Percentiles rank a stretch among this genome's conserved stretches.
These are phyloP conservation scores for Thamnidium elegans DNA, from an alignment of 192 early-diverging fungal genomes.

Conservation along the genomic window DNA sequence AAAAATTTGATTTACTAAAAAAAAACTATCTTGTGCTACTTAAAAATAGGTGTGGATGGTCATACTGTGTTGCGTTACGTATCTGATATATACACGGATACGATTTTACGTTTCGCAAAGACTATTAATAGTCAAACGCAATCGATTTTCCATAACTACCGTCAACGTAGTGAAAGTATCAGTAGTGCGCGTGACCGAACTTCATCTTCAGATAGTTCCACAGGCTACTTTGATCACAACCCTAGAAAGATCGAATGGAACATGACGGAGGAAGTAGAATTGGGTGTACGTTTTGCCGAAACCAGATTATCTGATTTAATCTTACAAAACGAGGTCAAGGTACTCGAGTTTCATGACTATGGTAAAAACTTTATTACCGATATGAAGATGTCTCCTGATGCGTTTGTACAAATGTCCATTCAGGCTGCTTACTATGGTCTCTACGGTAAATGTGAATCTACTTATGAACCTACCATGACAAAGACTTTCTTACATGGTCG, in stretches of 20 bases:
- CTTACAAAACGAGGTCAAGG: constrained; percentile 58
- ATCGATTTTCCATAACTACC: constrained; percentile 39
- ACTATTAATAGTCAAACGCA: constrained; percentile 45
- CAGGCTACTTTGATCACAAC: constrained; percentile 25
- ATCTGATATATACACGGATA: constrained; percentile 51
- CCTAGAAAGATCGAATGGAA: constrained; percentile 49
- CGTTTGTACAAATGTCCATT: constrained; percentile 62
- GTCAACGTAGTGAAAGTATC: constrained; percentile 9
- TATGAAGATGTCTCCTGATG: constrained; percentile 40
- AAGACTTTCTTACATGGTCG: constrained; percentile 74
- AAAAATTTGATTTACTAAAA: neutral
- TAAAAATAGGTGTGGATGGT: constrained; percentile 44
- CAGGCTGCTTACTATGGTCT: constrained; percentile 80
- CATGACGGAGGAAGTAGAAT: constrained; percentile 36
- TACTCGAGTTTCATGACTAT: constrained; percentile 60
- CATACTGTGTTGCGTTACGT: constrained; percentile 51
- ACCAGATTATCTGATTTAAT: constrained; percentile 47
- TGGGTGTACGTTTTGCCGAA: constrained; percentile 48
- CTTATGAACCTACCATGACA: constrained; percentile 80
- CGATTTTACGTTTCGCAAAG: constrained; percentile 46
- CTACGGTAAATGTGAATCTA: constrained; percentile 61
- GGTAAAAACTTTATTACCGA: constrained; percentile 39
- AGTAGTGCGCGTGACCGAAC: neutral
- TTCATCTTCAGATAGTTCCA: neutral
- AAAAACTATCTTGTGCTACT: neutral